Evolutionary conservation across 192 early-diverging fungal genomes (phyloP).

Genomic region (Coemansia sp.): DNA sequence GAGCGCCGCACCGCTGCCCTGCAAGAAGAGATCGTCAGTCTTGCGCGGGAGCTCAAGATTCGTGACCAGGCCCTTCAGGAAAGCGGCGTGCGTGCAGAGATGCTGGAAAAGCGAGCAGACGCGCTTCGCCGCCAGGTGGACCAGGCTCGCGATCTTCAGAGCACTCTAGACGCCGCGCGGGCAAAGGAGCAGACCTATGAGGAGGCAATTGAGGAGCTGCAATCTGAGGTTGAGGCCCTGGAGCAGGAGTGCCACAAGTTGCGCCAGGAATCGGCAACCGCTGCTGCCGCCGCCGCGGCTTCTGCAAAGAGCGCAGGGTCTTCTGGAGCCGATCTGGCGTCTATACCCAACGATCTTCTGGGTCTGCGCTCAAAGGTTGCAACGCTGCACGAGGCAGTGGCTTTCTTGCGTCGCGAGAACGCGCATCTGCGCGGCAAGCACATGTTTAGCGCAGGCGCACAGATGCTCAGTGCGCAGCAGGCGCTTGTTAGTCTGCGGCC

Average conservation of each 20-base stretch:
- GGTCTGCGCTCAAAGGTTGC: conserved; percentile 49
- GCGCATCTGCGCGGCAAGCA: conserved; percentile 67
- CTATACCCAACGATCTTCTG: conserved; percentile 54
- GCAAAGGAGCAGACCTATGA: conserved; percentile 68
- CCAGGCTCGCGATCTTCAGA: conserved; percentile 59
- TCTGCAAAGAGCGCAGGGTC: conserved; percentile 4
- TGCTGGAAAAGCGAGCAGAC: conserved; percentile 79
- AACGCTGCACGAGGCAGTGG: conserved; percentile 66
- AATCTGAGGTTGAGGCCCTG: conserved; percentile 65
- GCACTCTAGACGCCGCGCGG: conserved; percentile 55
- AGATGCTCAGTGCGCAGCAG: conserved; percentile 6
- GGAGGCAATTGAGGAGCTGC: conserved; percentile 67
- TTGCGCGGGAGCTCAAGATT: conserved; percentile 73
- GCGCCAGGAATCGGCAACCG: conserved; percentile 13
- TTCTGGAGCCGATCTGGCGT: conserved; percentile 12
- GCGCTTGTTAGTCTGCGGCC: conserved; percentile 5
- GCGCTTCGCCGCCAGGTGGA: conserved; percentile 65
- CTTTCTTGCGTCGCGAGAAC: conserved; percentile 79
- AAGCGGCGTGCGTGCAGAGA: conserved; percentile 65
- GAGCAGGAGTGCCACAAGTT: conserved; percentile 64
- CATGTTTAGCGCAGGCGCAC: conserved; percentile 13
- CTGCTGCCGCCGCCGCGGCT: conserved; percentile 26
- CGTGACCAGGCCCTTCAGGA: conserved; percentile 85
- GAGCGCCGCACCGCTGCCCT: conserved; percentile 72
- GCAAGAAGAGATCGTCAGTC: conserved; percentile 72